phyloP scores from a whole-genome alignment of 1,284 basidiomycete genomes.

The Cryptococcus depauperatus region DNA sequence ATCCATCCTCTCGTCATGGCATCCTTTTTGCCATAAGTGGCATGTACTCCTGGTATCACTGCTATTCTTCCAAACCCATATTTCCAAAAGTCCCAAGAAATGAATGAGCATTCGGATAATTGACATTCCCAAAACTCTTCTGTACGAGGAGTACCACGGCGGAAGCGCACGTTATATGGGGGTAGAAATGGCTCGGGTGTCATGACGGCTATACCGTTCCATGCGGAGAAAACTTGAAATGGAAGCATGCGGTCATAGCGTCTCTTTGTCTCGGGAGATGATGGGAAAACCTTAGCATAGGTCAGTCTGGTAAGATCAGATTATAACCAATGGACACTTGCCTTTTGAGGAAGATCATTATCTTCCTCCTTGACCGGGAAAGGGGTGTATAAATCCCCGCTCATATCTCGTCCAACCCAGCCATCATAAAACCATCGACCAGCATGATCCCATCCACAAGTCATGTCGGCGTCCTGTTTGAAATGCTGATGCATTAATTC shows the following conservation, averaged over 20 bases:
- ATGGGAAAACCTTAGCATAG: conserved; percentile 30
- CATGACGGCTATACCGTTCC: conserved; percentile 53
- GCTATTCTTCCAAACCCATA: conserved; percentile 40
- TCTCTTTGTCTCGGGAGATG: conserved; percentile 27
- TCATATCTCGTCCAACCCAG: conserved; percentile 47
- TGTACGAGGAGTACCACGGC: conserved; percentile 24
- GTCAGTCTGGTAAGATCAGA: background rate
- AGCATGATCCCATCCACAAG: conserved; percentile 47
- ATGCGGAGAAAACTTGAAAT: conserved; percentile 48
- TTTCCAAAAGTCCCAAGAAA: conserved; percentile 46
- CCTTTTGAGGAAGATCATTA: conserved; percentile 36
- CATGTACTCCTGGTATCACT: conserved; percentile 40
- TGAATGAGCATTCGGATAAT: conserved; percentile 37
- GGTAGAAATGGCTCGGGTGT: conserved; percentile 36
- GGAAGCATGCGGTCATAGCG: conserved; percentile 38
- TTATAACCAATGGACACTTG: conserved; percentile 27
- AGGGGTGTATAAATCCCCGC: conserved; percentile 38
- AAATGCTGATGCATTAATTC: conserved; percentile 46
- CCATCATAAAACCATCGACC: conserved; percentile 47
- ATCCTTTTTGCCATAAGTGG: conserved; percentile 41
- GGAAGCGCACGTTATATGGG: conserved; percentile 38
- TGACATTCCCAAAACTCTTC: conserved; percentile 35
- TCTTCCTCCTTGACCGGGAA: conserved; percentile 43
- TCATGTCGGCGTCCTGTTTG: conserved; percentile 44
- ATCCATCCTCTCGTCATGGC: conserved; percentile 35